Base-by-base conservation (phyloP, 371 early-diverging fungal species). In the Apophysomyces ossiformis region DNA sequence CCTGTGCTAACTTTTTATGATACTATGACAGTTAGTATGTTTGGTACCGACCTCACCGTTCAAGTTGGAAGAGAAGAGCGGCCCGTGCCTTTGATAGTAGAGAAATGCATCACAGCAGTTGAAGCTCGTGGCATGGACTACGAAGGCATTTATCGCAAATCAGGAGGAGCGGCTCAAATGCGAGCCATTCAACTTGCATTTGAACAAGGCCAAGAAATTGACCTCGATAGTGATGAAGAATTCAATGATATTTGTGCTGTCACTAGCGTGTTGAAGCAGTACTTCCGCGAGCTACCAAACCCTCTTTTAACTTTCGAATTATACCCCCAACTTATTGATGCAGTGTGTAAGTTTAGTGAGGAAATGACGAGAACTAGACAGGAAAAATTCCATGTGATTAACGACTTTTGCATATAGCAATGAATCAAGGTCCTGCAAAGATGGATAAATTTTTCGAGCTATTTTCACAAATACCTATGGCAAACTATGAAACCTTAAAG, bases 181-280 rank as follows among this genome's bases (percentile, higher is more conserved):
- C 76, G 84, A 41, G 75, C 73, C 16, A 81, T 90, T 16, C 85
- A 81, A 35, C 64, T 61, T 2, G 71, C 72, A 16, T 72, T 82
- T 37, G 79, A 85, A 26, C 57, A 67, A 12, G 81, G 82, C 5
- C 71, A 75, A 8, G 57, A 72, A 8, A 74, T 82, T 5, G 75
- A 84, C 56, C 62, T 89, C 5, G 71, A 66, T 45, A 79, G 83
- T 54, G 61, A 75, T 8, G 67, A 70, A 12, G 62, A 76, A 21
- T 83, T 77, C 63, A 75, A 76, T 63, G 85, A 83, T 63, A 84
- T 87, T 44, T 74, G 82, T 39, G 80, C 85, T 21, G 83, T 95
- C 38, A 95, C 96, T 5, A 93, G 94, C 44, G 85, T 96, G 36
- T 74, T 96, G 61, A 95, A 95, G 72, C 93, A 93, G 73, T 96